Conservation (phyloP, 169 alveolate species). For the Hepatocystis sp. region DNA sequence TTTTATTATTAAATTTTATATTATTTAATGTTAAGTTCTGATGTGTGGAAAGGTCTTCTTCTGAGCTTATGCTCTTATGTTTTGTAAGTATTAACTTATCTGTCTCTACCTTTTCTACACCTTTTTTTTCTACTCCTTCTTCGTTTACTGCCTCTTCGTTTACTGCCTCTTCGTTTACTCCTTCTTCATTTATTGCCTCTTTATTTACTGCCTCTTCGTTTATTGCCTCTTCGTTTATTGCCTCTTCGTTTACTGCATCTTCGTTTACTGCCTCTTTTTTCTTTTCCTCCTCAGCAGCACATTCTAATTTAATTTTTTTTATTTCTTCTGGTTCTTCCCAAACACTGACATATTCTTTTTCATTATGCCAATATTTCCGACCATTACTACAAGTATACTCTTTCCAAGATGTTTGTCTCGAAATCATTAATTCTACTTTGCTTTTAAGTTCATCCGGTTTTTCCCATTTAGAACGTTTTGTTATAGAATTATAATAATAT, state of each 20-base stretch:
- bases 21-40: no score
- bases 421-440: conserved; percentile 73
- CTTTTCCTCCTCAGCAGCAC: conserved; percentile 40
- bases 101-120: no score
- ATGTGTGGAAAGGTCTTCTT: no score
- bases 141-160: no score
- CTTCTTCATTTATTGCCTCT: neutral
- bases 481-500: conserved; percentile 84
- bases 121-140: no score
- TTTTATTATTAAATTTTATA: no score
- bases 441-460: conserved; percentile 87
- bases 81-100: no score
- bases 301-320: conserved; percentile 71
- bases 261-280: conserved; percentile 1
- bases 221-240: neutral
- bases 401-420: conserved; percentile 80
- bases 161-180: no score
- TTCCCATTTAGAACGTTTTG: conserved; percentile 87
- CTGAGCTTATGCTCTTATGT: no score
- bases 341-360: conserved; percentile 61
- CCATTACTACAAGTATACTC: conserved; percentile 73
- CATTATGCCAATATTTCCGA: conserved; percentile 69
- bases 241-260: neutral
- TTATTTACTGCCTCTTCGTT: conserved; percentile 13
- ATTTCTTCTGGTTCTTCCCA: conserved; percentile 84